Evolutionary conservation across 257 asterid genomes (phyloP).

Genomic region (Solanum chiquidenum): DNA sequence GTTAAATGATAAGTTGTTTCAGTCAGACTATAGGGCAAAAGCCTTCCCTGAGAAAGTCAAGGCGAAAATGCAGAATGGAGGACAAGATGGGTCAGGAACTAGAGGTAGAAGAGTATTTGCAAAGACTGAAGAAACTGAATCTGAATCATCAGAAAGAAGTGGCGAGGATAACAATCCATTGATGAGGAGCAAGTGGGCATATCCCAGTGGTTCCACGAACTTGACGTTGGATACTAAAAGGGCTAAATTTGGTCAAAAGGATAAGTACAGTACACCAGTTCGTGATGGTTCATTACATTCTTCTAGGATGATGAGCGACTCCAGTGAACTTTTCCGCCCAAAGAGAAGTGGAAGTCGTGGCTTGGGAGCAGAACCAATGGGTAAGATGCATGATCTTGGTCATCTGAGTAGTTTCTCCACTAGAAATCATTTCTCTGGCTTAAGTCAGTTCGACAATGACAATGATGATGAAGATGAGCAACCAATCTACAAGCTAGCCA

Average conservation of each 20-base stretch:
- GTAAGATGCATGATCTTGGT: constrained; percentile 63
- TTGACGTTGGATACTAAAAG: constrained; percentile 28
- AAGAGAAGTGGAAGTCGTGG: constrained; percentile 20
- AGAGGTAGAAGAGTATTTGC: constrained; percentile 32
- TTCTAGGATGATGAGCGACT: constrained; percentile 27
- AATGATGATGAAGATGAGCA: constrained; percentile 26
- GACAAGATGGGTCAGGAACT: constrained; percentile 27
- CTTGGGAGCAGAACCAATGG: constrained; percentile 39
- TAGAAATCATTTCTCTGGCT: constrained; percentile 34
- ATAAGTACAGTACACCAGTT: constrained; percentile 29
- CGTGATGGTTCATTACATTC: constrained; percentile 43
- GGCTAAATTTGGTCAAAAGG: constrained; percentile 42
- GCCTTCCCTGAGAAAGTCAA: constrained; percentile 37
- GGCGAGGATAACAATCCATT: constrained; percentile 72
- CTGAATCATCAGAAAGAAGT: constrained; percentile 84
- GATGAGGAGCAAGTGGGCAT: constrained; percentile 97
- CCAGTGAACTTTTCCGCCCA: constrained; percentile 28
- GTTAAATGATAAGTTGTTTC: constrained; percentile 35
- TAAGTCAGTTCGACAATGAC: constrained; percentile 25
- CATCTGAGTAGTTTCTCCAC: constrained; percentile 30
- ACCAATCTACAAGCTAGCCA: constrained; percentile 40
- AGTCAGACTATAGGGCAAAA: constrained; percentile 34
- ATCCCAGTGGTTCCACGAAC: constrained; percentile 58
- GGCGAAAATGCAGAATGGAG: constrained; percentile 38
- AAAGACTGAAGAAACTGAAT: constrained; percentile 78